phyloP scores from a whole-genome alignment of 129 eudicot genomes.

The Gnaphalium uliginosum region DNA sequence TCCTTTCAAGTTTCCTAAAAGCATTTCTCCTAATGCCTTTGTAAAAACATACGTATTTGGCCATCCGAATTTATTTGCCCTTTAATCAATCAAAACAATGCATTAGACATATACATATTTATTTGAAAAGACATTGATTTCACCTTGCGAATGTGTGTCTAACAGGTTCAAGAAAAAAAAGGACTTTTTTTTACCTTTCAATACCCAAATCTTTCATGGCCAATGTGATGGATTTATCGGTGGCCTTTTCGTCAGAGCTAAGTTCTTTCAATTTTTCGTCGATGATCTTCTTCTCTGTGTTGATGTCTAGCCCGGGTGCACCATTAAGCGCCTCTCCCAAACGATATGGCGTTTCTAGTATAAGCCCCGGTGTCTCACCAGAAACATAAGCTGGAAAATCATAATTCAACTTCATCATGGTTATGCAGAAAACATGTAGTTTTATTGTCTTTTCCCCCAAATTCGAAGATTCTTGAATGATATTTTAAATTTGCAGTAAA shows the following conservation, averaged over 20 bases:
- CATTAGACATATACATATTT: neutral
- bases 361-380: constrained; percentile 49
- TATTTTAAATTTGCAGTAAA: neutral
- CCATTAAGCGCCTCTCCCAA: constrained; percentile 57
- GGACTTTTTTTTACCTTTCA: constrained; percentile 39
- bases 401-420: neutral
- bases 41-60: constrained; percentile 18
- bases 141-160: no score
- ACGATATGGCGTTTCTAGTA: constrained; percentile 44
- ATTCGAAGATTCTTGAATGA: no score
- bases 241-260: constrained; percentile 17
- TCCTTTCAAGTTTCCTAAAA: constrained; percentile 15
- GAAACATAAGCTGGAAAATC: constrained; percentile 49
- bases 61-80: constrained; percentile 17
- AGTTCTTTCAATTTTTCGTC: constrained; percentile 47
- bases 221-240: constrained; percentile 34
- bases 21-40: constrained; percentile 21
- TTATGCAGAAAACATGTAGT: neutral
- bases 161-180: no score
- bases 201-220: constrained; percentile 58
- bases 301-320: constrained; percentile 41
- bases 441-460: neutral
- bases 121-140: neutral
- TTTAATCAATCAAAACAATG: neutral
- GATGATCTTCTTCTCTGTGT: constrained; percentile 39